Conservation (phyloP, 768 basidiomycete species). For the Rhizopogon roseolus region DNA sequence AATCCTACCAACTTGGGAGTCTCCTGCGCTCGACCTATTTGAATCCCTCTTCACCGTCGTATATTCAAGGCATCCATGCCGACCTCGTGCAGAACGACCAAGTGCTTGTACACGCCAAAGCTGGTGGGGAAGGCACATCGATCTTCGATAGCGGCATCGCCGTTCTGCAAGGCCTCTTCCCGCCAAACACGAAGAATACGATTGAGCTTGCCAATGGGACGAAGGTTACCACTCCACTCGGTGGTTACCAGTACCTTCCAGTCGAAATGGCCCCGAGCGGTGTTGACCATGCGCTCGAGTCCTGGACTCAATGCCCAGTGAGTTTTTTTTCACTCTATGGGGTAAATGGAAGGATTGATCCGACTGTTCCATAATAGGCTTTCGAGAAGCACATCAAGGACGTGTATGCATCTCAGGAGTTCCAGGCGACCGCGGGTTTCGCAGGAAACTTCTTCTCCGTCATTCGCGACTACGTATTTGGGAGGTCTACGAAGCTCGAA, state of each 20-base stretch:
- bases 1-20: slow-evolving; percentile 63
- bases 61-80: slow-evolving; percentile 62
- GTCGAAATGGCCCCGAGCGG: slow-evolving; percentile 45
- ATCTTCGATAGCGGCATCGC: slow-evolving; percentile 85
- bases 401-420: slow-evolving; percentile 59
- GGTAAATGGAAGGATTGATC: slow-evolving; percentile 3
- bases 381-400: slow-evolving; percentile 64
- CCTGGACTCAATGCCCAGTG: slow-evolving; percentile 65
- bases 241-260: slow-evolving; percentile 84
- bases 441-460: slow-evolving; percentile 61
- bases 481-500: slow-evolving; percentile 54
- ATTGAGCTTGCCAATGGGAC: slow-evolving; percentile 76
- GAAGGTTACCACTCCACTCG: slow-evolving; percentile 66
- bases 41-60: slow-evolving; percentile 57
- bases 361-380: slow-evolving; percentile 38
- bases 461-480: slow-evolving; percentile 67
- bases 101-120: slow-evolving; percentile 75
- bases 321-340: slow-evolving; percentile 11
- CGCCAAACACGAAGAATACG: slow-evolving; percentile 64
- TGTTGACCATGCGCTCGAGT: slow-evolving; percentile 76
- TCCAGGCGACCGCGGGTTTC: slow-evolving; percentile 52
- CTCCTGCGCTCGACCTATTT: slow-evolving; percentile 64
- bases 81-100: slow-evolving; percentile 65
- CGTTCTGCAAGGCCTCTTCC: slow-evolving; percentile 79
- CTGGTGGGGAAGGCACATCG: slow-evolving; percentile 72